Conservation (phyloP, 768 basidiomycete species). For the Kwoniella pini region DNA sequence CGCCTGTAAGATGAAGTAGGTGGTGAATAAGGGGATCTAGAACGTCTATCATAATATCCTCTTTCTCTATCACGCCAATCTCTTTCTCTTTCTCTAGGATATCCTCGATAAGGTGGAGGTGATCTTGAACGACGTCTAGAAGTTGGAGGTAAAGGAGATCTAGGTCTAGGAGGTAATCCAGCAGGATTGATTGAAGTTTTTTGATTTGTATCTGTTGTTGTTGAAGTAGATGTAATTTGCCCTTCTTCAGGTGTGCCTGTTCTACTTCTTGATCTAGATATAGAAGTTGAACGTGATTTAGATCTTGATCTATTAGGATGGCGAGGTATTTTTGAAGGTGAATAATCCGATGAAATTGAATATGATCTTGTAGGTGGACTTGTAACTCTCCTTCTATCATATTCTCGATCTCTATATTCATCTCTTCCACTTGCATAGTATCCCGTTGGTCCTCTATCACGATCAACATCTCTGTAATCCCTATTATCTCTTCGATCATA, state of each 20-base stretch:
- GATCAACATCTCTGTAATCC: conserved; percentile 1
- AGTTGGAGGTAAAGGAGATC: conserved; percentile 9
- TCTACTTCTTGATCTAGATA: conserved; percentile 11
- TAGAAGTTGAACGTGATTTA: conserved; percentile 2
- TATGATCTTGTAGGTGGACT: conserved; percentile 3
- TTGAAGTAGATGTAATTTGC: conserved; percentile 22
- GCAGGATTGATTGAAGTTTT: neutral
- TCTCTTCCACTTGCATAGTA: conserved; percentile 8
- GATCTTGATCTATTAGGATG: conserved; percentile 11
- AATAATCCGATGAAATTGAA: conserved; percentile 5
- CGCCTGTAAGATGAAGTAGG: conserved; percentile 9
- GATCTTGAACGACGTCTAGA: conserved; percentile 18
- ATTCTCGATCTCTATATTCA: conserved; percentile 6
- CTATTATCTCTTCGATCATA: conserved; percentile 8
- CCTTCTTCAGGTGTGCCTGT: conserved; percentile 30
- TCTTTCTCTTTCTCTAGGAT: conserved; percentile 21
- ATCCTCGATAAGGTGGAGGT: conserved; percentile 14
- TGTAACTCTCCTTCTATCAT: neutral
- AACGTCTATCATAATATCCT: conserved; percentile 12
- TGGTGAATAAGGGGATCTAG: conserved; percentile 26
- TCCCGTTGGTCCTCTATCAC: conserved; percentile 1
- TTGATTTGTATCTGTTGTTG: neutral
- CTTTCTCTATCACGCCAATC: neutral
- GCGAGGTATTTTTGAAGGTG: conserved; percentile 1
- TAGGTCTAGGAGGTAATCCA: conserved; percentile 20